These are phyloP conservation scores for Oenanthe sinensis DNA, from an alignment of 129 eudicot species.

Conservation along the genomic window DNA sequence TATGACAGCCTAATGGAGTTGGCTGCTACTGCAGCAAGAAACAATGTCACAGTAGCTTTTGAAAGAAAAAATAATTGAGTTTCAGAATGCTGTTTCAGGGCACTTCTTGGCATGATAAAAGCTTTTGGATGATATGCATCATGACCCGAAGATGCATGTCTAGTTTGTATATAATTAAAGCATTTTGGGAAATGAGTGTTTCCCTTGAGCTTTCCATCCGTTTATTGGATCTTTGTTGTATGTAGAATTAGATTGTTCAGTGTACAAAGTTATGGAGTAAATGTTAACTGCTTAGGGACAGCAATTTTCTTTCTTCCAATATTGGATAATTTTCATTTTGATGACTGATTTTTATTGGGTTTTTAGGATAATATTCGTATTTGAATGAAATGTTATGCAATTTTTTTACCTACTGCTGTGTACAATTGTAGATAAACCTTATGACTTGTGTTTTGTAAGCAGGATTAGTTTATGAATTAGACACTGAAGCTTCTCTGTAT, in stretches of 20 bases:
- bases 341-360: too few relatives aligned
- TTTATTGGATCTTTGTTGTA: background rate
- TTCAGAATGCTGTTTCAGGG: background rate
- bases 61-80: constrained; percentile 56
- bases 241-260: background rate
- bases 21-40: constrained; percentile 29
- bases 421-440: too few relatives aligned
- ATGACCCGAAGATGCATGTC: background rate
- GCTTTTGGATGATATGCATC: background rate
- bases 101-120: background rate
- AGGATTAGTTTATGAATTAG: too few relatives aligned
- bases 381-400: too few relatives aligned
- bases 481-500: too few relatives aligned
- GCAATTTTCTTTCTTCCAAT: too few relatives aligned
- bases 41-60: constrained; percentile 34
- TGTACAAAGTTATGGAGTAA: background rate
- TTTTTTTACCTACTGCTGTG: too few relatives aligned
- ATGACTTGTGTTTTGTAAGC: too few relatives aligned
- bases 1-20: constrained; percentile 73
- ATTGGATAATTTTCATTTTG: background rate
- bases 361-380: too few relatives aligned
- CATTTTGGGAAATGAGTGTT: background rate
- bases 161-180: background rate
- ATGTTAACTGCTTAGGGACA: background rate
- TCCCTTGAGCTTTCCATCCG: background rate